Percentiles rank a stretch among this genome's conserved stretches.
Conservation (phyloP, 108 stramenopile genomes). For the Heterococcus sp. region DNA sequence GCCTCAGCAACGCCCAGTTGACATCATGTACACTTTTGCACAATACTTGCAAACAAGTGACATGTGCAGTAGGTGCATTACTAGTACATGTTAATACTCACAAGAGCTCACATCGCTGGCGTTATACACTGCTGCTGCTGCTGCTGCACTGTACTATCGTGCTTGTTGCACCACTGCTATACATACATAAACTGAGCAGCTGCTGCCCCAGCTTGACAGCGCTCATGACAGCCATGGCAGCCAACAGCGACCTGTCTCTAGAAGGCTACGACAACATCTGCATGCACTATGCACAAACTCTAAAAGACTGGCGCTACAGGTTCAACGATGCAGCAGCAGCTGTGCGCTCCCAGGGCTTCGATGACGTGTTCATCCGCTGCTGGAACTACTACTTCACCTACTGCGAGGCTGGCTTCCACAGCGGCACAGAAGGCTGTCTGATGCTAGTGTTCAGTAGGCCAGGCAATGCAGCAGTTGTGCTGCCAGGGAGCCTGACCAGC, state of each 20-base stretch:
- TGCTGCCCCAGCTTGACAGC: constrained; percentile 83
- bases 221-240: constrained; percentile 72
- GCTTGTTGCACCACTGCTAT: no score
- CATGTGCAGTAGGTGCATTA: background rate
- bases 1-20: no score
- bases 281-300: constrained; percentile 88
- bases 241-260: constrained; percentile 69
- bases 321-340: constrained; percentile 19
- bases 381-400: constrained; percentile 95
- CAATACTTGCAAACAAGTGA: no score
- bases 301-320: constrained; percentile 85
- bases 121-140: no score
- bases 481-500: background rate
- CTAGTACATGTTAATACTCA: no score
- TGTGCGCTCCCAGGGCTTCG: constrained; percentile 72
- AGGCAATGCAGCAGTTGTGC: constrained; percentile 30
- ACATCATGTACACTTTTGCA: no score
- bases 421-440: constrained; percentile 37
- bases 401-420: constrained; percentile 87
- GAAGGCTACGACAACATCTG: constrained; percentile 86
- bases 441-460: constrained; percentile 53
- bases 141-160: no score
- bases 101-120: no score
- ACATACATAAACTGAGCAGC: no score
- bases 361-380: constrained; percentile 82